Evolutionary conservation across 2,329 filamentous ascomycete species (phyloP).

Genomic region (Calonectria leucothoes): DNA sequence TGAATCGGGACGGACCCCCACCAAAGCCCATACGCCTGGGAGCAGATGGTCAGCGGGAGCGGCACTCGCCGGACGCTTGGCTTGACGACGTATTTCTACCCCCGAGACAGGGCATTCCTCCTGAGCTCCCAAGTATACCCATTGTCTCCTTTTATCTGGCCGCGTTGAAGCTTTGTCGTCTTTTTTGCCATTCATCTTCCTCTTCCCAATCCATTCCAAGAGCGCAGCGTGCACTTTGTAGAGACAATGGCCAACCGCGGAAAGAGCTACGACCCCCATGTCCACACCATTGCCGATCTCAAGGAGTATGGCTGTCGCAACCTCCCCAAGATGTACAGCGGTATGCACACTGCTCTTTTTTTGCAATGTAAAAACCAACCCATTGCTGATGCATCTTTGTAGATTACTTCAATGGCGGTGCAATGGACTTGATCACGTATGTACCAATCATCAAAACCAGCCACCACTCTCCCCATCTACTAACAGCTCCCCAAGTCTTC

Average conservation of each 20-base stretch:
- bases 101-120: background rate
- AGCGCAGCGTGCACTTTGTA: background rate
- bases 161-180: background rate
- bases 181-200: background rate
- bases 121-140: background rate
- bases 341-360: slow-evolving; percentile 1
- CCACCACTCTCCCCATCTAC: background rate
- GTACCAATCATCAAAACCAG: background rate
- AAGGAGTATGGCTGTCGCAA: slow-evolving; percentile 29
- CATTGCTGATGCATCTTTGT: slow-evolving; percentile 12
- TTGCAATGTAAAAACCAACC: background rate
- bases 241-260: slow-evolving; percentile 32
- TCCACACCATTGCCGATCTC: slow-evolving; percentile 33
- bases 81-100: background rate
- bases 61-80: background rate
- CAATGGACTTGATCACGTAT: slow-evolving; percentile 56
- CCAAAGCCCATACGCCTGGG: slow-evolving; percentile 2
- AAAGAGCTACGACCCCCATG: slow-evolving; percentile 27
- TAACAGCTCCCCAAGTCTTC: slow-evolving; percentile 49
- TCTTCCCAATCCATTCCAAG: background rate
- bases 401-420: slow-evolving; percentile 69
- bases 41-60: background rate
- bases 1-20: slow-evolving; percentile 1
- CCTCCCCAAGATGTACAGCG: slow-evolving; percentile 35
- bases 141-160: background rate